These are phyloP conservation scores for Bryum argenteum DNA, from an alignment of 225 moss, liverwort and hornwort genomes.

Conservation along the genomic window DNA sequence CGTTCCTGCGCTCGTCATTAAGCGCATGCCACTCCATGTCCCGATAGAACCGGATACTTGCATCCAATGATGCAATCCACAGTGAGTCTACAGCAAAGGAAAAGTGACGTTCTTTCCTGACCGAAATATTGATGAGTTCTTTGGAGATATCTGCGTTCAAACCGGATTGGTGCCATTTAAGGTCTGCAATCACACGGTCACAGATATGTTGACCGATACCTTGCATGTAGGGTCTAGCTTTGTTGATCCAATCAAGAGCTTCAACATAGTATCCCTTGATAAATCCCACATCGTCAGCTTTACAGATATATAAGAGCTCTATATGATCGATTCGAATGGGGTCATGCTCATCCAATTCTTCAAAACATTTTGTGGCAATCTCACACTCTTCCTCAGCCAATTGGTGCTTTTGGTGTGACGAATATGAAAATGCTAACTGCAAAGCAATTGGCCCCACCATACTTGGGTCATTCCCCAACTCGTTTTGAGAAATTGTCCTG, in stretches of 20 bases:
- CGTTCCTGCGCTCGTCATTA: neutral
- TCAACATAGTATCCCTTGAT: no score
- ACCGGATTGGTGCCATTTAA: neutral
- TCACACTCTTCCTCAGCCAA: slow-evolving; percentile 12
- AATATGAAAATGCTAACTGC: no score
- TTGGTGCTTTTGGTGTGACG: neutral
- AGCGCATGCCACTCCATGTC: neutral
- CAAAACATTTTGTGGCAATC: slow-evolving; percentile 1
- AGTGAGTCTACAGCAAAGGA: neutral
- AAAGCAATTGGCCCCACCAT: no score
- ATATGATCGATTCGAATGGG: neutral
- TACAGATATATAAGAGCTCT: neutral
- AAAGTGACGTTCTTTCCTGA: neutral
- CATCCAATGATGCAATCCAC: slow-evolving; percentile 12
- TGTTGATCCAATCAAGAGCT: slow-evolving; percentile 1
- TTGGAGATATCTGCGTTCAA: neutral
- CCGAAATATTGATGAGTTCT: slow-evolving; percentile 4
- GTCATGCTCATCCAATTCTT: neutral
- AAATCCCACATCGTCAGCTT: neutral
- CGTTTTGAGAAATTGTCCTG: no score
- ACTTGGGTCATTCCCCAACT: no score
- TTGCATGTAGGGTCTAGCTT: slow-evolving; percentile 6
- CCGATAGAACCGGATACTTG: neutral
- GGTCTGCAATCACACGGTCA: neutral
- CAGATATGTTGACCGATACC: no score